Conservation (phyloP, 2,329 filamentous ascomycete species). For the Alternaria infectoria region DNA sequence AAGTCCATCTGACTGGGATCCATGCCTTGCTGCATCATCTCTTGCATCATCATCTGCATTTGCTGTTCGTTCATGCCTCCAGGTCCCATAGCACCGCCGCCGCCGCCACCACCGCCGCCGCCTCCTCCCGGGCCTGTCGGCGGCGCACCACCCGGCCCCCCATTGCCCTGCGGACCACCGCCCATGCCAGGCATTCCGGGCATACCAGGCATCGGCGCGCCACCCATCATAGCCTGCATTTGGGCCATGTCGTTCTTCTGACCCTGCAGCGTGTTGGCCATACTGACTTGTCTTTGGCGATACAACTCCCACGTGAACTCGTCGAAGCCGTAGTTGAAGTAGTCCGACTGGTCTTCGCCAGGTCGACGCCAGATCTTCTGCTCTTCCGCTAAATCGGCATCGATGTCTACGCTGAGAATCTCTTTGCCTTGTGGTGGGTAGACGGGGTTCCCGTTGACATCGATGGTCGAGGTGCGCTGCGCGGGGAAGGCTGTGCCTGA, state of each 20-base stretch:
- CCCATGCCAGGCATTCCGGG: conserved; percentile 33
- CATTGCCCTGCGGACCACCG: conserved; percentile 21
- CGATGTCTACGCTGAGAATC: conserved; percentile 63
- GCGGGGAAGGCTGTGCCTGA: conserved; percentile 62
- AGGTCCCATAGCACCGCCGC: conserved; percentile 13
- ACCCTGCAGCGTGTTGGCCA: conserved; percentile 77
- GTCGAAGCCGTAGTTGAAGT: conserved; percentile 99
- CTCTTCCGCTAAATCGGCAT: conserved; percentile 64
- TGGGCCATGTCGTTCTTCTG: conserved; percentile 75
- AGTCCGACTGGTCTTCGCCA: conserved; percentile 92
- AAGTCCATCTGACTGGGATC: conserved; percentile 46
- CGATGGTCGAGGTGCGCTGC: conserved; percentile 76
- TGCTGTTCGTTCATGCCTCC: conserved; percentile 58
- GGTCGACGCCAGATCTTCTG: conserved; percentile 96
- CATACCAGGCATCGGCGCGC: conserved; percentile 34
- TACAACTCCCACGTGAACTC: conserved; percentile 98
- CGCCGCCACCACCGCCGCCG: background rate
- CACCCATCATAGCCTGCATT: conserved; percentile 64
- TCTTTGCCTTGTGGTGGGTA: conserved; percentile 79
- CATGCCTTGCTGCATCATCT: conserved; percentile 58
- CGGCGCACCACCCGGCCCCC: conserved; percentile 30
- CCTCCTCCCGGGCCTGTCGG: conserved; percentile 36
- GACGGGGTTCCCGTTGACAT: conserved; percentile 81
- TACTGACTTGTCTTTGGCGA: conserved; percentile 81
- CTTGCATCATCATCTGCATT: conserved; percentile 66